Base-by-base conservation (phyloP, 2,329 filamentous ascomycete species). In the Xylariales sp. region DNA sequence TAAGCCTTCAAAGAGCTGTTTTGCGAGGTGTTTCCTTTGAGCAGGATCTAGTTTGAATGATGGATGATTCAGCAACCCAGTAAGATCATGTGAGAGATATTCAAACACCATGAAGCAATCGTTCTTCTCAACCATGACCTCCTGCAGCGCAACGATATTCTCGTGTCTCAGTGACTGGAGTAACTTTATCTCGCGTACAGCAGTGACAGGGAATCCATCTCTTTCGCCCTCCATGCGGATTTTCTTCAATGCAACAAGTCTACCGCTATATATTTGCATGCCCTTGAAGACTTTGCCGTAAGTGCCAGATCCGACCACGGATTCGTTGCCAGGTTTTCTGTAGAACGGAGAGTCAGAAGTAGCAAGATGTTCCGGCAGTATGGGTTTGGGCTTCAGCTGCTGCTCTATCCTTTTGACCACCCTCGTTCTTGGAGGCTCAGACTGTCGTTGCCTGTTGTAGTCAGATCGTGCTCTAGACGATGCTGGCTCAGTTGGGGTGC, bases 41-140 rank as follows among this genome's bases (percentile, higher is more conserved):
- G 84, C 80, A 4, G 81, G 69, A 27, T 93, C 86, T 11, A 98
- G 77, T 45, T 83, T 84, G 65, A 95, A 98, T 0, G 84, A 85
- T 0, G 93, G 93, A 57, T 98, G 93, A 55, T 97, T 97, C 46
- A 98, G 78, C 22, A 98, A 72, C 11, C 93, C 93, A 3, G 93
- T 98, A 46, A 98, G 71, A 61, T 98, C 93, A 61, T 98, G 93
- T 2, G 93, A 91, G 22, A 97, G 75, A 59, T 98, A 98, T 62
- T 98, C 93, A 51, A 98, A 98, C 3, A 98, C 93, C 93, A 98
- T 98, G 65, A 95, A 98, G 62, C 93, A 98, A 64, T 97, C 90
- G 52, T 97, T 97, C 59, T 85, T 87, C 66, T 98, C 93, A 2
- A 98, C 93, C 93, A 98, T 98, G 51, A 94, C 88, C 65, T 95